These are phyloP conservation scores for Globomyces pollinis-pini DNA, from an alignment of 192 early-diverging fungal genomes.

Conservation along the genomic window DNA sequence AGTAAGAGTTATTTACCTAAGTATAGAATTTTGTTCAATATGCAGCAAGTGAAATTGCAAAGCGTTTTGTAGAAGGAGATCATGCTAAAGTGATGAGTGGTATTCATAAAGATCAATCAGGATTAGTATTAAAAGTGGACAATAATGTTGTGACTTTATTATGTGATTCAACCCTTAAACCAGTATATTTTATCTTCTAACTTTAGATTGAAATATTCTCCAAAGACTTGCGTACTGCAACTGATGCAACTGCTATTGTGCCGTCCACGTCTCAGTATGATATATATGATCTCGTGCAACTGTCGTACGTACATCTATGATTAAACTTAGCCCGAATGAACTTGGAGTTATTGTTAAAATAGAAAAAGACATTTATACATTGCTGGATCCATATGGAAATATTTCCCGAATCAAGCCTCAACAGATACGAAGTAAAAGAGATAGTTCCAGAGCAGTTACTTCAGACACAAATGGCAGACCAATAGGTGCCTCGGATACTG, in stretches of 20 bases:
- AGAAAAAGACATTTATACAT: constrained; percentile 62
- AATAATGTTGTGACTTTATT: constrained; percentile 65
- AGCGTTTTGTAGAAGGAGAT: constrained; percentile 86
- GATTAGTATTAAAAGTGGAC: constrained; percentile 80
- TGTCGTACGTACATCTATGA: constrained; percentile 52
- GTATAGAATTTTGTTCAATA: constrained; percentile 9
- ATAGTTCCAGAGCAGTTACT: constrained; percentile 34
- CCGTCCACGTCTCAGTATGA: constrained; percentile 65
- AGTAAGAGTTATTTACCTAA: no score
- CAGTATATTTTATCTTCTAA: constrained; percentile 12
- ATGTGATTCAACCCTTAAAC: constrained; percentile 15
- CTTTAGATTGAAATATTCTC: constrained; percentile 72
- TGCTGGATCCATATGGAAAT: constrained; percentile 70
- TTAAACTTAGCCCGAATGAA: constrained; percentile 32
- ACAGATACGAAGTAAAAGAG: constrained; percentile 66
- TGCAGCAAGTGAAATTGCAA: constrained; percentile 61
- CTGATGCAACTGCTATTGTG: constrained; percentile 53
- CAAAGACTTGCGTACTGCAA: constrained; percentile 74
- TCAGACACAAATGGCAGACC: constrained; percentile 45
- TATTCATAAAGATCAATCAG: constrained; percentile 72
- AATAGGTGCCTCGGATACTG: constrained; percentile 59
- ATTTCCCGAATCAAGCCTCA: constrained; percentile 55
- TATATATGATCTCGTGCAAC: constrained; percentile 78
- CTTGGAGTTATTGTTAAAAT: constrained; percentile 78
- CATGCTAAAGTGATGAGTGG: constrained; percentile 91